These are phyloP conservation scores for Termitomyces eurrhizus DNA, from an alignment of 768 basidiomycete genomes.

Conservation along the genomic window DNA sequence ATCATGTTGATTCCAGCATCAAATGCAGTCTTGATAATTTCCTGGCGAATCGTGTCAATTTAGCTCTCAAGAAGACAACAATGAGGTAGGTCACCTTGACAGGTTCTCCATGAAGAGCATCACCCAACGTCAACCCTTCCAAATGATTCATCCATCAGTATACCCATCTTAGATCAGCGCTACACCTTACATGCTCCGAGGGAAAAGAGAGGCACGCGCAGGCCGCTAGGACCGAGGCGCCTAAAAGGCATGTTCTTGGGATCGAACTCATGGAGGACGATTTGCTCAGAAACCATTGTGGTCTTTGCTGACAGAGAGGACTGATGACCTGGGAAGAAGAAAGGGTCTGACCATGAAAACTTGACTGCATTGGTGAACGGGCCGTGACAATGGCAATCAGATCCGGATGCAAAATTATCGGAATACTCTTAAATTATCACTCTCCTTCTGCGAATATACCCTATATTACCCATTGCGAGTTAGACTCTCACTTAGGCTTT, in stretches of 20 bases:
- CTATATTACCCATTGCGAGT: not conserved
- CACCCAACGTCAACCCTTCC: conserved; percentile 57
- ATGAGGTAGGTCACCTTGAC: conserved; percentile 46
- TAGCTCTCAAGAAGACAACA: not conserved
- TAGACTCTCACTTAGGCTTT: not conserved
- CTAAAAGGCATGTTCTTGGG: conserved; percentile 56
- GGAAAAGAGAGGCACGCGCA: conserved; percentile 64
- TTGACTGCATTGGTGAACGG: not conserved
- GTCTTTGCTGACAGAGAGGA: not conserved
- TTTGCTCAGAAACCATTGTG: conserved; percentile 8
- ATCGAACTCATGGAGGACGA: conserved; percentile 33
- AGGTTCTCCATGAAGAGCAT: conserved; percentile 60
- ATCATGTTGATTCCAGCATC: conserved; percentile 78
- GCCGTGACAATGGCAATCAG: not conserved
- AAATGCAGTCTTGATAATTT: conserved; percentile 74
- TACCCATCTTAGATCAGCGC: not conserved
- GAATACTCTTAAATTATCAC: not conserved
- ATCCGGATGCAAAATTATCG: not conserved
- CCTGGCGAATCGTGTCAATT: conserved; percentile 32
- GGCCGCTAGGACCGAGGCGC: conserved; percentile 55
- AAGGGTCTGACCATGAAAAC: not conserved
- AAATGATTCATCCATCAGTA: not conserved
- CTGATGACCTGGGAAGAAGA: not conserved
- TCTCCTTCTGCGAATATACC: not conserved
- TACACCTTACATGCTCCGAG: conserved; percentile 55